phyloP scores from a whole-genome alignment of 2,329 filamentous ascomycete species.

The Penicillium freii region DNA sequence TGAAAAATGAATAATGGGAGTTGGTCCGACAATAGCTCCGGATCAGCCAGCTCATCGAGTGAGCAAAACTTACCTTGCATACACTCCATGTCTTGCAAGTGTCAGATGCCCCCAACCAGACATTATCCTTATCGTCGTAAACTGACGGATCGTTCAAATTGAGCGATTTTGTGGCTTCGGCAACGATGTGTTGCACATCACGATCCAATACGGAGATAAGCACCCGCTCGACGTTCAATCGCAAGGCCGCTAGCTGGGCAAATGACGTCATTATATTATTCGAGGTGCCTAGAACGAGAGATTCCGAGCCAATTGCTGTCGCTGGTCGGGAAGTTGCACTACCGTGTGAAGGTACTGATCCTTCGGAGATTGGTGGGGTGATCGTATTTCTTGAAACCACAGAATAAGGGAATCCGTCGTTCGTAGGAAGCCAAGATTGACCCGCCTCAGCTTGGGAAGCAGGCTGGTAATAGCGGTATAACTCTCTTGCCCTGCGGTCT shows the following conservation, averaged over 20 bases:
- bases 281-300: conserved; percentile 29
- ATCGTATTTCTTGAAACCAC: conserved; percentile 1
- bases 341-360: conserved; percentile 10
- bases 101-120: conserved; percentile 35
- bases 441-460: conserved; percentile 7
- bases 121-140: conserved; percentile 33
- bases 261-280: conserved; percentile 39
- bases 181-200: conserved; percentile 50
- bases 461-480: conserved; percentile 43
- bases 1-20: not conserved
- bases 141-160: conserved; percentile 36
- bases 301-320: conserved; percentile 22
- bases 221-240: conserved; percentile 38
- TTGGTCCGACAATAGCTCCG: not conserved
- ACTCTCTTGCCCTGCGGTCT: conserved; percentile 38
- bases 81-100: conserved; percentile 35
- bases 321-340: conserved; percentile 14
- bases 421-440: conserved; percentile 16
- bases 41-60: not conserved
- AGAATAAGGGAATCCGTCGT: conserved; percentile 14
- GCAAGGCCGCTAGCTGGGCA: conserved; percentile 37
- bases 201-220: conserved; percentile 49
- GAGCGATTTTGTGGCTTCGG: conserved; percentile 49
- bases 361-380: conserved; percentile 14
- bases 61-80: conserved; percentile 33